A percentile compares a stretch with the other conserved stretches of the same genome.
These are phyloP conservation scores for Bolboschoenus planiculmis DNA, from an alignment of 176 grass and related monocot species.

Conservation along the genomic window DNA sequence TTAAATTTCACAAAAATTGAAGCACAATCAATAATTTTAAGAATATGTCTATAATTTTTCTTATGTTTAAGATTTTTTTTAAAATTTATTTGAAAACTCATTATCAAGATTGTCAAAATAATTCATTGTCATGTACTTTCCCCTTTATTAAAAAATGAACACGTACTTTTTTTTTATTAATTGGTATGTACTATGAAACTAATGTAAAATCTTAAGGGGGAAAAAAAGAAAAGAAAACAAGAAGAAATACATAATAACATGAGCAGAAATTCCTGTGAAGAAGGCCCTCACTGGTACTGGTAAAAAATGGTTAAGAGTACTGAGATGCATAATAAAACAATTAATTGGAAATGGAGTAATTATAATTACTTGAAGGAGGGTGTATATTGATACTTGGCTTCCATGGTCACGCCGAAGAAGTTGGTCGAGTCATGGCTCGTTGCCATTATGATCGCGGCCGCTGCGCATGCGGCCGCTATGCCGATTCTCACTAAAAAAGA, in stretches of 20 bases:
- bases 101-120: too few species aligned
- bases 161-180: neutral
- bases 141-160: too few species aligned
- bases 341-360: neutral
- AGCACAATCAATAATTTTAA: too few species aligned
- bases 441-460: conserved; percentile 67
- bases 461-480: conserved; percentile 29
- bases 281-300: neutral
- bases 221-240: neutral
- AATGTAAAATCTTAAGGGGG: too few species aligned
- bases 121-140: too few species aligned
- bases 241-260: neutral
- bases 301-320: neutral
- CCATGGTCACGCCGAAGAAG: conserved; percentile 61
- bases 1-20: too few species aligned
- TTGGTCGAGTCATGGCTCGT: conserved; percentile 68
- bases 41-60: too few species aligned
- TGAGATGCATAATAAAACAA: neutral
- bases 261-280: neutral
- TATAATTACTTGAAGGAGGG: conserved; percentile 49
- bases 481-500: conserved; percentile 37
- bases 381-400: conserved; percentile 88
- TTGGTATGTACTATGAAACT: neutral
- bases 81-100: too few species aligned
- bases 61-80: too few species aligned